Conservation (phyloP, 2,329 filamentous ascomycete genomes). For the Diaporthe batatas region DNA sequence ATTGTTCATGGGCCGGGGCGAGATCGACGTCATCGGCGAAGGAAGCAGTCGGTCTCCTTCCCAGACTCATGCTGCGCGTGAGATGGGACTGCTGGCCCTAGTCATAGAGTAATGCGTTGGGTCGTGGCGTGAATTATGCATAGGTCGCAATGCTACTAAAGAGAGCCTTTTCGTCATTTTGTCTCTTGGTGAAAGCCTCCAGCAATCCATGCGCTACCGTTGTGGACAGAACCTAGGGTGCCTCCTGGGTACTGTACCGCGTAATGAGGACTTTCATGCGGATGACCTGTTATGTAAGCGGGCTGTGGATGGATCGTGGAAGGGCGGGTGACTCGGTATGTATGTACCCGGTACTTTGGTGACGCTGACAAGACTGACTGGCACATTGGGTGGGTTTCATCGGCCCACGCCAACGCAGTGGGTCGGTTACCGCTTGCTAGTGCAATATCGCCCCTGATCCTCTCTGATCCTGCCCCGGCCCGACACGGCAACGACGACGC, state of each 20-base stretch:
- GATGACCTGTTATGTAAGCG: neutral
- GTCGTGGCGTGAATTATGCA: neutral
- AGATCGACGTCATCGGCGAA: neutral
- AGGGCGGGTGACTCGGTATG: neutral
- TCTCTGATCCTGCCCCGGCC: slow-evolving; percentile 18
- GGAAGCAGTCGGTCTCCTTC: neutral
- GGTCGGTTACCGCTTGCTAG: slow-evolving; percentile 4
- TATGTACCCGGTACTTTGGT: neutral
- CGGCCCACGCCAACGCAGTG: slow-evolving; percentile 14
- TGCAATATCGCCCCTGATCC: slow-evolving; percentile 19
- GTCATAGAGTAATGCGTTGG: neutral
- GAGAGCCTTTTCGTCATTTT: neutral
- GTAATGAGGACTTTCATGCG: neutral
- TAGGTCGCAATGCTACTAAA: neutral
- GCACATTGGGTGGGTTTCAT: slow-evolving; percentile 25
- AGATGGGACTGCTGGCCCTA: neutral
- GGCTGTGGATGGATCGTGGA: no score
- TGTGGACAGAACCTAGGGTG: no score
- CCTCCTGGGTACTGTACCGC: no score
- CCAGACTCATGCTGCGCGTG: slow-evolving; percentile 10
- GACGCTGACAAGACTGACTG: neutral
- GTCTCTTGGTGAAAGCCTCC: neutral
- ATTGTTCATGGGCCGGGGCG: neutral
- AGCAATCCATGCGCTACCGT: neutral
- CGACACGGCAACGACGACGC: neutral